phyloP scores from a whole-genome alignment of 805 yeast species.

The Candida cerambycidarum region DNA sequence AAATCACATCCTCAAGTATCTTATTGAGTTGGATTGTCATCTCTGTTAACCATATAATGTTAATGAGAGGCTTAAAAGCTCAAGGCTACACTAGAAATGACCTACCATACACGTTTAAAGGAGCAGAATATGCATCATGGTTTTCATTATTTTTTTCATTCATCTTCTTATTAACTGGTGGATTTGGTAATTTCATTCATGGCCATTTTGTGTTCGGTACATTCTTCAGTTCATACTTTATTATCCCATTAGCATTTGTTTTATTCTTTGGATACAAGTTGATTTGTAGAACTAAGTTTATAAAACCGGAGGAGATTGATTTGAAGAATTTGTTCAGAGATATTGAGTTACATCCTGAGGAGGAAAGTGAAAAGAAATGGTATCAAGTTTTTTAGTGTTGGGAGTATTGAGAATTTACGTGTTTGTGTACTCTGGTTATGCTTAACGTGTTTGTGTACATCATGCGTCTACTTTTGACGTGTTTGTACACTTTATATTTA shows the following conservation, averaged over 20 bases:
- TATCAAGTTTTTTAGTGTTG: neutral
- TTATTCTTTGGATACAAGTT: conserved; percentile 60
- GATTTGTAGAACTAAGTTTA: conserved; percentile 31
- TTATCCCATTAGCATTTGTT: conserved; percentile 54
- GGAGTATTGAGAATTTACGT: neutral
- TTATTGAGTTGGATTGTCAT: conserved; percentile 60
- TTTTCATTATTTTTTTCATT: conserved; percentile 34
- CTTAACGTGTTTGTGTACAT: too few relatives aligned
- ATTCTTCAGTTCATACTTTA: conserved; percentile 71
- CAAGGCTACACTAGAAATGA: conserved; percentile 19
- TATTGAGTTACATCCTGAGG: conserved; percentile 28
- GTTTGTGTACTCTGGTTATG: too few relatives aligned
- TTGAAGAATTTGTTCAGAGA: conserved; percentile 26
- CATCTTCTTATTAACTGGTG: conserved; percentile 57
- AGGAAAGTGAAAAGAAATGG: conserved; percentile 8
- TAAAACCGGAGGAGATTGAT: conserved; percentile 33
- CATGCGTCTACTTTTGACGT: too few relatives aligned
- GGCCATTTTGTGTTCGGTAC: conserved; percentile 52
- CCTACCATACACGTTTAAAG: conserved; percentile 26
- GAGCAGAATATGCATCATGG: conserved; percentile 31
- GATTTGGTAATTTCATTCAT: conserved; percentile 62
- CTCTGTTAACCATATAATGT: conserved; percentile 57
- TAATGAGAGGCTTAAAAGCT: conserved; percentile 38
- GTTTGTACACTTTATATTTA: too few relatives aligned
- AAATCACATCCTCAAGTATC: conserved; percentile 68